Base-by-base conservation (phyloP, 495 filamentous ascomycete genomes). In the Cercophora samala region DNA sequence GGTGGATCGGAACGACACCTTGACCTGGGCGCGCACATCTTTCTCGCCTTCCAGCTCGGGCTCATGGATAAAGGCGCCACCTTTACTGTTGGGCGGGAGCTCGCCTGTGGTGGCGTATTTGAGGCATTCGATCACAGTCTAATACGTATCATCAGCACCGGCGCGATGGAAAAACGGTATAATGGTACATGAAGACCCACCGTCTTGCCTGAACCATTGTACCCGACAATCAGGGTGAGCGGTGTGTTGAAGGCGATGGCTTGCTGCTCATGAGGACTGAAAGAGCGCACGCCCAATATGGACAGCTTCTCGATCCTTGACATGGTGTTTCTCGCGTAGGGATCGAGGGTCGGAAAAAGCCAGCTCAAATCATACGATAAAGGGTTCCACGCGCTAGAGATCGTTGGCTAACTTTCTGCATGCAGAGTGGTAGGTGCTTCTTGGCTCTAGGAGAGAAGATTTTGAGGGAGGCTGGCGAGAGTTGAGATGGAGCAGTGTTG, bases 41-140 rank as follows among this genome's bases (percentile, higher is more conserved):
- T 92, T 93, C 75, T 97, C 94, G 56, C 91, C 90, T 66, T 84
- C 91, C 64, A 91, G 85, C 81, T 93, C 94, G 11, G 96, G 95
- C 69, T 99, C 95, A 75, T 98, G 93, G 64, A 99, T 93, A 75
- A 98, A 99, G 60, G 96, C 94, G 29, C 94, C 95, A 51, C 92
- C 90, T 74, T 90, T 93, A 82, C 90, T 95, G 80, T 97, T 97
- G 26, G 93, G 93, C 24, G 95, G 95, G 2, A 97, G 84, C 67
- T 96, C 90, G 62, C 95, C 95, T 15, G 93, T 97, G 37, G 96
- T 97, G 56, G 90, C 93, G 89, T 97, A 99, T 75, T 97, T 97
- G 71, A 99, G 92, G 74, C 95, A 97, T 77, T 99, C 95, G 79
- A 99, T 98, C 76, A 99, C 97, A 58, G 96, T 98, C 86, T 74